These are phyloP conservation scores for Syzygium oleosum DNA, from an alignment of 345 rosid genomes.

Conservation along the genomic window DNA sequence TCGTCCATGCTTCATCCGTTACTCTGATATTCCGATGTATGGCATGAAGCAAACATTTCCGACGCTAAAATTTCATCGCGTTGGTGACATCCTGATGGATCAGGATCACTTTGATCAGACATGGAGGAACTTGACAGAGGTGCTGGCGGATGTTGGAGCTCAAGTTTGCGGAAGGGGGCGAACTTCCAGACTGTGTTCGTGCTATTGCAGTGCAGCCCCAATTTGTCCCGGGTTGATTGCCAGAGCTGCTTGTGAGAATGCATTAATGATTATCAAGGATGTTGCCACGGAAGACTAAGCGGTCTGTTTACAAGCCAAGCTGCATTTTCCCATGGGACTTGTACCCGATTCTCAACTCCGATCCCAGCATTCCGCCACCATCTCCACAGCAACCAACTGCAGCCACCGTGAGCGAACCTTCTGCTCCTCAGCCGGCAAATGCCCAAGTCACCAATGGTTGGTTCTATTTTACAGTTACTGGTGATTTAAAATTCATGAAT, in stretches of 20 bases:
- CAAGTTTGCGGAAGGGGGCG: background rate
- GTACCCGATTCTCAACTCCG: background rate
- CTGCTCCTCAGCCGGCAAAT: background rate
- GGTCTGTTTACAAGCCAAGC: background rate
- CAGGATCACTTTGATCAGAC: background rate
- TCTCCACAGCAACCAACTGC: background rate
- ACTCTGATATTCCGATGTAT: background rate
- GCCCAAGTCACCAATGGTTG: background rate
- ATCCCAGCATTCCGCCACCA: fast-evolving
- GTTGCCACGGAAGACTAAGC: background rate
- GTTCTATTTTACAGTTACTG: background rate
- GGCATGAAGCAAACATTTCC: background rate
- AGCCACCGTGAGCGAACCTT: background rate
- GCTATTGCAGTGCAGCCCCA: background rate
- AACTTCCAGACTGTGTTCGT: background rate
- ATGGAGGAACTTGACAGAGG: background rate
- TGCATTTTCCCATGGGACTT: background rate
- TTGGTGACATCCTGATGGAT: background rate
- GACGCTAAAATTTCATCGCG: background rate
- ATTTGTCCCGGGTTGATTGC: background rate
- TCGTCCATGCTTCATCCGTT: background rate
- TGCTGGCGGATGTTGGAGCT: fast-evolving
- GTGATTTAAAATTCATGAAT: background rate
- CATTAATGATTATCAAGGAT: background rate
- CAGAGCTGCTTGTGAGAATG: background rate